Base-by-base conservation (phyloP, 2,329 filamentous ascomycete genomes). In the Exophiala sp. region DNA sequence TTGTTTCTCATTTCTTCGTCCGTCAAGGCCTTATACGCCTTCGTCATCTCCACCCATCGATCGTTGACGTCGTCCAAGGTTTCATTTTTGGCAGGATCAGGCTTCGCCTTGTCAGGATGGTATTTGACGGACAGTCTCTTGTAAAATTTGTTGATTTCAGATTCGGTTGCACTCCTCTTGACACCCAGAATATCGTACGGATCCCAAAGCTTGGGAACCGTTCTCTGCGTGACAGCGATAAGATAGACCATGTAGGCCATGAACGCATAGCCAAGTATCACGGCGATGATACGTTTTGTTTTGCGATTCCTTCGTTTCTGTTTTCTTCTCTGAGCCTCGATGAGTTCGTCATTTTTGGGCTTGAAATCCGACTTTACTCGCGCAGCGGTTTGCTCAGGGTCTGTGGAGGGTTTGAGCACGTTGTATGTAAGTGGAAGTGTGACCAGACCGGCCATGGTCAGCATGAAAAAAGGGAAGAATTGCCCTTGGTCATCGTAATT, bases 401-500 rank as follows among this genome's bases (percentile, higher is more conserved):
- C 78, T 79, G 62, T 47, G 45, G 63, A 59, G 41, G 89, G 85
- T 69, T 86, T 87, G 66, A 96, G 80, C 64, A 96, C 84, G 62
- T 85, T 88, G 74, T 95, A 96, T 66, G 92, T 95, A 67, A 95
- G 81, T 58, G 92, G 91, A 55, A 96, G 75, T 33, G 94, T 96
- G 73, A 96, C 82, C 63, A 99, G 84, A 67, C 86, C 85, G 59
- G 87, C 85, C 67, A 97, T 81, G 40, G 91, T 96, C 69, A 96
- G 85, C 75, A 97, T 87, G 79, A 99, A 99, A 82, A 95, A 96
- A 64, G 95, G 94, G 80, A 96, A 99, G 79, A 96, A 96, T 82
- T 96, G 89, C 66, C 91, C 91, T 83, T 94, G 85, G 70, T 96
- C 89, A 82, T 99, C 94, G 78, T 99, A 99, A 67, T 89, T 95